Conservation (phyloP, 2,329 filamentous ascomycete species). For the Botrytis deweyae region DNA sequence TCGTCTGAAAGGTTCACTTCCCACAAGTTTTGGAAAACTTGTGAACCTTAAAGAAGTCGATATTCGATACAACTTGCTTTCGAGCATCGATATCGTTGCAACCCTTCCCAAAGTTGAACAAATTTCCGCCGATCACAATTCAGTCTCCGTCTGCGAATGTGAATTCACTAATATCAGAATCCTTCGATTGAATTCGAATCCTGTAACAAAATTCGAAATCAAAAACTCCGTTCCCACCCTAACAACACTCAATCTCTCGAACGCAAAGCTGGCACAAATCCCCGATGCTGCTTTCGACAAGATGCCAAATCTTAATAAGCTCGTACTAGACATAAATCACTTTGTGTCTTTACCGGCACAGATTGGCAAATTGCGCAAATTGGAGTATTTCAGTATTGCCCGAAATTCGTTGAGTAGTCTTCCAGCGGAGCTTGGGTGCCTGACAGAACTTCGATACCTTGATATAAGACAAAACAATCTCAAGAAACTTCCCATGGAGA, state of each 20-base stretch:
- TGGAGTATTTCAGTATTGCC: slow-evolving; percentile 85
- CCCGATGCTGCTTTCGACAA: slow-evolving; percentile 84
- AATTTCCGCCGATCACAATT: slow-evolving; percentile 87
- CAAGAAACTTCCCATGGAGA: slow-evolving; percentile 79
- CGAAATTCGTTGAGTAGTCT: slow-evolving; percentile 85
- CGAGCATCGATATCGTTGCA: slow-evolving; percentile 83
- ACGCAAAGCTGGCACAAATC: slow-evolving; percentile 85
- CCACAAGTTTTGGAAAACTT: slow-evolving; percentile 69
- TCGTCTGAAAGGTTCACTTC: slow-evolving; percentile 72
- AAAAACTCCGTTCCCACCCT: slow-evolving; percentile 74
- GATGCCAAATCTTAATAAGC: slow-evolving; percentile 80
- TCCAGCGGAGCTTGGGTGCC: slow-evolving; percentile 82
- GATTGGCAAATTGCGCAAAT: slow-evolving; percentile 75
- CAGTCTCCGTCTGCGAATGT: slow-evolving; percentile 84
- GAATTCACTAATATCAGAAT: slow-evolving; percentile 82
- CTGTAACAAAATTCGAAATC: slow-evolving; percentile 90
- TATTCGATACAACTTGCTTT: slow-evolving; percentile 87
- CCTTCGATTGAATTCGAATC: slow-evolving; percentile 90
- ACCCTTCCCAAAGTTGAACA: slow-evolving; percentile 83
- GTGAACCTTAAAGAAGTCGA: slow-evolving; percentile 84
- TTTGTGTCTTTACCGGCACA: slow-evolving; percentile 86
- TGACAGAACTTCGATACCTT: slow-evolving; percentile 79
- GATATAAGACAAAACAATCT: slow-evolving; percentile 95
- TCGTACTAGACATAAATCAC: slow-evolving; percentile 92
- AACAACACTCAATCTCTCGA: slow-evolving; percentile 84